phyloP scores from a whole-genome alignment of 192 early-diverging fungal genomes.

The Linnemannia exigua region DNA sequence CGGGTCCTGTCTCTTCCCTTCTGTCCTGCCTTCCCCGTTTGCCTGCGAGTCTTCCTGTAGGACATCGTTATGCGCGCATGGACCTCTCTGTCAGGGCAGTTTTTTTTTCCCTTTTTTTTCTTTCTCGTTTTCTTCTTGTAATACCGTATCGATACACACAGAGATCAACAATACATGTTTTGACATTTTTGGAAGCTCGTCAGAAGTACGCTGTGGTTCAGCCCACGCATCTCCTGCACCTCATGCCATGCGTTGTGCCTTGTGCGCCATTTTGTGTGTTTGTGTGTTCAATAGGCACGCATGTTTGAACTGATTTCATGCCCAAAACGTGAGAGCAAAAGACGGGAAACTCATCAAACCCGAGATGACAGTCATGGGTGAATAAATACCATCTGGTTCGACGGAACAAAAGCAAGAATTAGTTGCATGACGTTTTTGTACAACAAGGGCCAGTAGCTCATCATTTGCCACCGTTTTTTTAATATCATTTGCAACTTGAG shows the following conservation, averaged over 20 bases:
- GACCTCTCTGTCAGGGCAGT: background rate
- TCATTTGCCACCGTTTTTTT: background rate
- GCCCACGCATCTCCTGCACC: background rate
- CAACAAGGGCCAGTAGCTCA: too few relatives aligned
- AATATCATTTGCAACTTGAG: too few relatives aligned
- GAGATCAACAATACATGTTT: background rate
- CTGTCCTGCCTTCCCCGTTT: background rate
- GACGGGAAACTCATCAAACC: too few relatives aligned
- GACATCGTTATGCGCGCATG: background rate
- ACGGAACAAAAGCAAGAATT: background rate
- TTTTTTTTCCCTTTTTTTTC: background rate
- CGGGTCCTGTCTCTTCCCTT: background rate
- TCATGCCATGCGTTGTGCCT: background rate
- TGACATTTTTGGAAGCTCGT: background rate
- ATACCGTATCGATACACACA: background rate
- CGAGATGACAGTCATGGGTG: too few relatives aligned
- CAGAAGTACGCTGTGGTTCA: background rate
- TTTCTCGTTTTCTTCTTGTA: background rate
- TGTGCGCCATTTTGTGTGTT: background rate
- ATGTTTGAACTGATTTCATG: too few relatives aligned
- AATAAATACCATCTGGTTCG: too few relatives aligned
- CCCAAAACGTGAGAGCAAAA: too few relatives aligned
- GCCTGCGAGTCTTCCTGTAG: background rate
- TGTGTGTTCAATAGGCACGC: background rate
- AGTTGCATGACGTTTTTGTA: background rate